phyloP scores from a whole-genome alignment of 2,329 filamentous ascomycete genomes.

The Ilyonectria robusta region DNA sequence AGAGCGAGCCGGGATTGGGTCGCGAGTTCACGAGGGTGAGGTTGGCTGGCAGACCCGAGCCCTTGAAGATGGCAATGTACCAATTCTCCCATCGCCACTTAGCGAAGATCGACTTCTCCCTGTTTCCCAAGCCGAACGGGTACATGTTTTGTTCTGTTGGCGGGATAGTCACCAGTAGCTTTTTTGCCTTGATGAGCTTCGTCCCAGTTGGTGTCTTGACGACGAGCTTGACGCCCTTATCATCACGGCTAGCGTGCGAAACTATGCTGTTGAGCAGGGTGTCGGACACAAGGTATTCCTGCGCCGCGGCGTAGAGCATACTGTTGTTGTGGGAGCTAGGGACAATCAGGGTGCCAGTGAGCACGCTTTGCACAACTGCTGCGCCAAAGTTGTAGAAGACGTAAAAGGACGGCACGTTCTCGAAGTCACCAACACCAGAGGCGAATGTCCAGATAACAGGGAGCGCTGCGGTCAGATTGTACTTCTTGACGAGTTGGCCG shows the following conservation, averaged over 20 bases:
- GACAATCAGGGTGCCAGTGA: slow-evolving; percentile 35
- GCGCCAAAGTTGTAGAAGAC: slow-evolving; percentile 5
- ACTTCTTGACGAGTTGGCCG: slow-evolving; percentile 3
- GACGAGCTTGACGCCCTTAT: slow-evolving; percentile 33
- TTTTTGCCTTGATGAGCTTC: slow-evolving; percentile 40
- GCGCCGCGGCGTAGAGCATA: slow-evolving; percentile 55
- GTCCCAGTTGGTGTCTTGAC: slow-evolving; percentile 16
- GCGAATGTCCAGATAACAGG: not conserved
- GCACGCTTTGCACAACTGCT: slow-evolving; percentile 40
- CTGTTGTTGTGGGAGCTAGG: slow-evolving; percentile 42
- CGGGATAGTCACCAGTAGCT: slow-evolving; percentile 43
- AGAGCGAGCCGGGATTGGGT: not conserved
- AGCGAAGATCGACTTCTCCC: slow-evolving; percentile 39
- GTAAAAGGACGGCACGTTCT: not conserved
- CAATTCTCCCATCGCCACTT: slow-evolving; percentile 24
- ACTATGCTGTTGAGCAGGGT: slow-evolving; percentile 54
- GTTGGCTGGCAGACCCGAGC: not conserved
- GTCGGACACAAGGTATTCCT: slow-evolving; percentile 50
- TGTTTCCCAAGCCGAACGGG: slow-evolving; percentile 36
- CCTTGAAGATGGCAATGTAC: not conserved
- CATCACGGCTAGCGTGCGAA: slow-evolving; percentile 32
- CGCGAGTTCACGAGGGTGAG: not conserved
- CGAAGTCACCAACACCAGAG: not conserved
- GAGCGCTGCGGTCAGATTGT: not conserved
- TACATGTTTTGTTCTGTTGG: slow-evolving; percentile 41